A percentile compares a stretch with the other conserved stretches of the same genome.
These are phyloP conservation scores for Arthrobotrys pseudoclavata DNA, from an alignment of 2,329 filamentous ascomycete species.

Conservation along the genomic window DNA sequence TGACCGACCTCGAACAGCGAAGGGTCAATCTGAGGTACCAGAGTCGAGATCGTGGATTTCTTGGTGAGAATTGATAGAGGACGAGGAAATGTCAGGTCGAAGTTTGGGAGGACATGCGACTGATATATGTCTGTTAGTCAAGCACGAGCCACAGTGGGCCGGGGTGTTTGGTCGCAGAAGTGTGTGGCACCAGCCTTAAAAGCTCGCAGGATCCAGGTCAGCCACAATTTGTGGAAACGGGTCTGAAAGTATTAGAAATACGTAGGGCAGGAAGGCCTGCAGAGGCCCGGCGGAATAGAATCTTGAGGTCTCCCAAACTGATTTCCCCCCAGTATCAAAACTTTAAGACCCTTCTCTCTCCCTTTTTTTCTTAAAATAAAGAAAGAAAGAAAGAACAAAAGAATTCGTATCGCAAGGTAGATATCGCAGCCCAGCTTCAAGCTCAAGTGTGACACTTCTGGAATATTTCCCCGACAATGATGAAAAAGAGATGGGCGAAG, in stretches of 20 bases:
- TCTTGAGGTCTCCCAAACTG: background rate
- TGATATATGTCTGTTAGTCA: constrained; percentile 59
- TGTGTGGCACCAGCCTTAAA: constrained; percentile 39
- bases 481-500: background rate
- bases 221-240: constrained; percentile 28
- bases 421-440: background rate
- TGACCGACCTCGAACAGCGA: constrained; percentile 17
- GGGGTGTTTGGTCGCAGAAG: constrained; percentile 11
- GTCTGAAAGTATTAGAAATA: constrained; percentile 5
- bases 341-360: background rate
- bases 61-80: constrained; percentile 55
- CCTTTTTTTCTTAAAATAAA: background rate
- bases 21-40: constrained; percentile 36
- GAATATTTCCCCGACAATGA: background rate
- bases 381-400: background rate
- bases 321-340: background rate
- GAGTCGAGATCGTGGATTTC: constrained; percentile 46
- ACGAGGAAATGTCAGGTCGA: constrained; percentile 51
- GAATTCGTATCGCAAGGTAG: constrained; percentile 1
- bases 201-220: constrained; percentile 58
- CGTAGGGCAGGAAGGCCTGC: constrained; percentile 17
- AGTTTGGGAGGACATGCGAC: constrained; percentile 47
- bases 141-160: constrained; percentile 42
- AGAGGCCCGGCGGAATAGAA: constrained; percentile 4
- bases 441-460: background rate